Conservation (phyloP, 331 rosid species). For the Stylosanthes scabra region DNA sequence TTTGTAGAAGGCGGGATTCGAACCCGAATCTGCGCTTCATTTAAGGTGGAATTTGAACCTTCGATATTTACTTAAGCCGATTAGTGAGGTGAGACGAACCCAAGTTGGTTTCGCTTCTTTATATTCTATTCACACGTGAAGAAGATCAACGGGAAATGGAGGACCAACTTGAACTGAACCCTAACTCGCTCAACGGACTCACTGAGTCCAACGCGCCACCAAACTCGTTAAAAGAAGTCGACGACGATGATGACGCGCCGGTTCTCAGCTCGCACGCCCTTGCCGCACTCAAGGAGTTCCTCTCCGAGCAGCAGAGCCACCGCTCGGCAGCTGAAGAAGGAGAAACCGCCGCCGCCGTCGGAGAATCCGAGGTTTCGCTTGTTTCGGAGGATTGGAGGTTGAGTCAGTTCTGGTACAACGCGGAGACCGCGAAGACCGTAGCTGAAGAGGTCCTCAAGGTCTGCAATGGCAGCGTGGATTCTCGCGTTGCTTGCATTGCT, state of each 20-base stretch:
- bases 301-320: constrained; percentile 63
- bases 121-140: background rate
- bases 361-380: constrained; percentile 56
- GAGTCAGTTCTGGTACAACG: constrained; percentile 95
- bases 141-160: constrained; percentile 36
- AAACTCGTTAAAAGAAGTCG: background rate
- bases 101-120: background rate
- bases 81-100: no score
- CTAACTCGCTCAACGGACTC: constrained; percentile 45
- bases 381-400: constrained; percentile 90
- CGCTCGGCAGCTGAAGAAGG: constrained; percentile 39
- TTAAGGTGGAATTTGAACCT: no score
- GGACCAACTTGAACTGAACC: constrained; percentile 48
- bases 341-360: constrained; percentile 23
- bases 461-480: constrained; percentile 43
- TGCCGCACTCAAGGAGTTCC: constrained; percentile 79
- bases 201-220: background rate
- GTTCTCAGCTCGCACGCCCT: constrained; percentile 73
- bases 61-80: no score
- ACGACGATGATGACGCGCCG: constrained; percentile 59
- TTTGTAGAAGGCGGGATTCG: no score
- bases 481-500: constrained; percentile 88
- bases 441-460: constrained; percentile 72
- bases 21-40: no score
- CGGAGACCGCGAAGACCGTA: constrained; percentile 74